Percentiles rank a stretch among this genome's conserved stretches.
These are phyloP conservation scores for Claviceps maximensis DNA, from an alignment of 2,329 filamentous ascomycete species.

Conservation along the genomic window DNA sequence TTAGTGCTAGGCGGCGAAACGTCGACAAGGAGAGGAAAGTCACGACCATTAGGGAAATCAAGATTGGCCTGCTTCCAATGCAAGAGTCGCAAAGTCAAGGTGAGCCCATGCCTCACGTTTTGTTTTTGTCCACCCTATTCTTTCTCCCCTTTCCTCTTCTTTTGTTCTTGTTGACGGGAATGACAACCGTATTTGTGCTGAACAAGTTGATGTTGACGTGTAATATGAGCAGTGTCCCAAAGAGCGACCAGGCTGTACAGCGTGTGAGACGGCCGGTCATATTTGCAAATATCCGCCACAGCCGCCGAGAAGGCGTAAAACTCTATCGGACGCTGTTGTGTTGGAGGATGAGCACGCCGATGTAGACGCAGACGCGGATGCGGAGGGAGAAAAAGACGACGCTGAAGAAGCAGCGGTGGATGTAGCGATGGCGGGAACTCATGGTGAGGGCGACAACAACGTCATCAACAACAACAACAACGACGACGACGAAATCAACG, in stretches of 20 bases:
- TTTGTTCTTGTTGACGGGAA: background rate
- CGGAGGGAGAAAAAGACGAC: background rate
- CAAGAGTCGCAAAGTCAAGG: constrained; percentile 24
- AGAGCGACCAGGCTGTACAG: constrained; percentile 25
- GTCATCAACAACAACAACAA: background rate
- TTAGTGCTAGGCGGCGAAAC: constrained; percentile 12
- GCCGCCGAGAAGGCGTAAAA: constrained; percentile 14
- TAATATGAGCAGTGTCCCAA: constrained; percentile 24
- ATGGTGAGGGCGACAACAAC: background rate
- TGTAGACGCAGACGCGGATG: background rate
- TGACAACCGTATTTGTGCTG: background rate
- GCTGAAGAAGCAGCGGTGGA: background rate
- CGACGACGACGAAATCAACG: constrained; percentile 6
- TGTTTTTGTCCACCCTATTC: no score
- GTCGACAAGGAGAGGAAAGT: constrained; percentile 4
- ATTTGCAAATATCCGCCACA: constrained; percentile 27
- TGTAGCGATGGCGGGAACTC: background rate
- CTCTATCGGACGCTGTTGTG: constrained; percentile 10
- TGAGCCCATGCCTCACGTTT: constrained; percentile 9
- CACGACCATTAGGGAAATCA: constrained; percentile 17
- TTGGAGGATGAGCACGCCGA: constrained; percentile 7
- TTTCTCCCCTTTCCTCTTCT: background rate
- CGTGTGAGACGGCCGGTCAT: constrained; percentile 19
- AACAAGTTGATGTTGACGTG: constrained; percentile 9
- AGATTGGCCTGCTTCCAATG: constrained; percentile 24